A percentile compares a stretch with the other conserved stretches of the same genome.
Evolutionary conservation across 2,329 filamentous ascomycete species (phyloP).

Genomic region (Aspergillus intermedius): DNA sequence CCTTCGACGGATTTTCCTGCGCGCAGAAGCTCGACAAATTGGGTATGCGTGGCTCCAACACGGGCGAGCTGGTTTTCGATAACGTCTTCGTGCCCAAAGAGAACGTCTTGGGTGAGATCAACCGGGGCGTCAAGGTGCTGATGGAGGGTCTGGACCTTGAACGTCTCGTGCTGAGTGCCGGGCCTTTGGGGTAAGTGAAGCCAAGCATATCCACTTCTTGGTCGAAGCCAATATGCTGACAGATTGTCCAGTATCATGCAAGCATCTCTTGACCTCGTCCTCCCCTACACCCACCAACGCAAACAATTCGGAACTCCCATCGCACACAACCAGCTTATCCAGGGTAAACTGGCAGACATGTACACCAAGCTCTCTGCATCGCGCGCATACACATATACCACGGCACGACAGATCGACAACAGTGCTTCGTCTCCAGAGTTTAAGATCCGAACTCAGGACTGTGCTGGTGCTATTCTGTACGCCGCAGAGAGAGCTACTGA

Average conservation of each 20-base stretch:
- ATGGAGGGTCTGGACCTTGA: conserved; percentile 97
- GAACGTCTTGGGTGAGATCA: conserved; percentile 71
- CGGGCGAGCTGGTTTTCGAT: conserved; percentile 87
- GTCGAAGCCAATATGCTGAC: conserved; percentile 7
- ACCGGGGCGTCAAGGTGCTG: conserved; percentile 79
- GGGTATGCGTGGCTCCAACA: conserved; percentile 95
- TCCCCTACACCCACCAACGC: conserved; percentile 83
- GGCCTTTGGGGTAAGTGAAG: conserved; percentile 62
- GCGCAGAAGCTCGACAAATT: conserved; percentile 93
- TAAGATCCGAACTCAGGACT: conserved; percentile 76
- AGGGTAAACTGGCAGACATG: conserved; percentile 93
- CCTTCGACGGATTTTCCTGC: conserved; percentile 70
- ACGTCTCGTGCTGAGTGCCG: conserved; percentile 81
- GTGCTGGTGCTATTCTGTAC: conserved; percentile 88
- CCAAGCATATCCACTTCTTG: not conserved
- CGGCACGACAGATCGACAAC: conserved; percentile 74
- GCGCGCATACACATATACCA: conserved; percentile 78
- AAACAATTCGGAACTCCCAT: conserved; percentile 84
- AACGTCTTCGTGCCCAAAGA: conserved; percentile 79
- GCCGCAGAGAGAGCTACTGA: conserved; percentile 83
- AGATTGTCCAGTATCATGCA: conserved; percentile 66
- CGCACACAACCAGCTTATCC: conserved; percentile 85
- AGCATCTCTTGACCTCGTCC: conserved; percentile 72
- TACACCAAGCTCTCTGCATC: conserved; percentile 86
- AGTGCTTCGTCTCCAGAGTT: conserved; percentile 40